A percentile compares a stretch with the other conserved stretches of the same genome.
Evolutionary conservation across 345 rosid genomes (phyloP).

Genomic region (Pugionium cornutum): DNA sequence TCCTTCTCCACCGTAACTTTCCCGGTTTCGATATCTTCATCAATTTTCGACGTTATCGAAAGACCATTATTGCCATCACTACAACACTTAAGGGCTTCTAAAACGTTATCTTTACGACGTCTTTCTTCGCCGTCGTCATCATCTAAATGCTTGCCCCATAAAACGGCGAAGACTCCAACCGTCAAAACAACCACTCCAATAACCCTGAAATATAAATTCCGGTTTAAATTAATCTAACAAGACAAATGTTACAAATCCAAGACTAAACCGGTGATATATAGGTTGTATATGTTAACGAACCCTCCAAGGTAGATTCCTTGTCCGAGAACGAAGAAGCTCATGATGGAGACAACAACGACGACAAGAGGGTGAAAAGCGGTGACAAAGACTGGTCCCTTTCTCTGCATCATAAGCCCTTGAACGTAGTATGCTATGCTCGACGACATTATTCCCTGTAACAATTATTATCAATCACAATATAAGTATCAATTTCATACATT

Average conservation of each 20-base stretch:
- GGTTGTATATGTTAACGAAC: constrained; percentile 44
- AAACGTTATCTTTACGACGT: constrained; percentile 12
- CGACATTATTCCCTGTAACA: constrained; percentile 77
- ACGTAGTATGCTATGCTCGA: constrained; percentile 95
- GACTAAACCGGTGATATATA: constrained; percentile 3
- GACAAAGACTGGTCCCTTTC: constrained; percentile 88
- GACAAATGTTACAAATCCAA: not conserved
- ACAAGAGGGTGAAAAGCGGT: constrained; percentile 93
- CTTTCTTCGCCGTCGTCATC: constrained; percentile 37
- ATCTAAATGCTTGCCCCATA: constrained; percentile 93
- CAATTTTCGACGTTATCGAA: constrained; percentile 33
- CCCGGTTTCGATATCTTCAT: constrained; percentile 35
- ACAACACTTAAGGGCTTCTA: constrained; percentile 34
- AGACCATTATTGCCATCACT: not conserved
- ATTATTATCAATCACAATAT: not conserved
- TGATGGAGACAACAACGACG: constrained; percentile 82
- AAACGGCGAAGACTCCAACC: constrained; percentile 68
- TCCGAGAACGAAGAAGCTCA: constrained; percentile 85
- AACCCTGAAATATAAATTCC: constrained; percentile 48
- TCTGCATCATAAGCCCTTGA: constrained; percentile 87
- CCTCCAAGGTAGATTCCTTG: constrained; percentile 87
- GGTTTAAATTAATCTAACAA: constrained; percentile 7
- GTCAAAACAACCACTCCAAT: constrained; percentile 65
- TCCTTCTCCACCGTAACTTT: constrained; percentile 26
- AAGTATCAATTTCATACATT: not conserved